Percentiles rank a stretch among this genome's conserved stretches.
phyloP scores from a whole-genome alignment of 23 red algal species.

The Gracilaria caudata region DNA sequence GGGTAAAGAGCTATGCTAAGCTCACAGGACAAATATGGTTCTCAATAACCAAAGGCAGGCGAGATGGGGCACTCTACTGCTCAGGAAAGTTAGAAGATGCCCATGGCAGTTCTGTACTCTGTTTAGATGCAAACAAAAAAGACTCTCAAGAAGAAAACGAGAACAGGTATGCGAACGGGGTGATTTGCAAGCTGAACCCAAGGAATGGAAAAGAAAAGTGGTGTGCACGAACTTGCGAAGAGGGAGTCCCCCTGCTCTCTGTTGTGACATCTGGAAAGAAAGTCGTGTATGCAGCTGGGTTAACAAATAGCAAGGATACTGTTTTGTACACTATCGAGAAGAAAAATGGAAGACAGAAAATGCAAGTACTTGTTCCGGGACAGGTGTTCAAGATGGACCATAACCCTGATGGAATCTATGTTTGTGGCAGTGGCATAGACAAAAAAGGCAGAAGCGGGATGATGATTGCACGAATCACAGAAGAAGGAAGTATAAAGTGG shows the following conservation, averaged over 20 bases:
- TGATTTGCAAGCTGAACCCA: background rate
- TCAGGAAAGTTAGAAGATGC: background rate
- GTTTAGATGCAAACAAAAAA: background rate
- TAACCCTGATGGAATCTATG: background rate
- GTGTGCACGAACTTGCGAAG: constrained; percentile 23
- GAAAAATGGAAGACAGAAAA: background rate
- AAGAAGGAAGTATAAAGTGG: background rate
- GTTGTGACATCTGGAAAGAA: background rate
- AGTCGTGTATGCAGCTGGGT: background rate
- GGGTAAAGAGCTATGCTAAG: background rate
- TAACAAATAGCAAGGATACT: background rate
- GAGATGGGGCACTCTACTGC: background rate
- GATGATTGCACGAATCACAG: background rate
- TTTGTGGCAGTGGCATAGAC: background rate
- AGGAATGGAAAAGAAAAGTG: background rate
- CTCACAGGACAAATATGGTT: background rate
- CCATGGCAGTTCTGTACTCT: background rate
- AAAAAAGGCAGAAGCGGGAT: background rate
- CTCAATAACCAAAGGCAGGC: background rate
- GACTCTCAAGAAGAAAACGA: background rate
- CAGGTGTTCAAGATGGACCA: background rate
- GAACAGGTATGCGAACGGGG: background rate
- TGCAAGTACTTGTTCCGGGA: background rate
- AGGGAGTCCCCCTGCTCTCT: background rate
- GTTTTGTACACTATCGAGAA: background rate